These are phyloP conservation scores for Nectriaceae sp. DNA, from an alignment of 2,329 filamentous ascomycete species.

Conservation along the genomic window DNA sequence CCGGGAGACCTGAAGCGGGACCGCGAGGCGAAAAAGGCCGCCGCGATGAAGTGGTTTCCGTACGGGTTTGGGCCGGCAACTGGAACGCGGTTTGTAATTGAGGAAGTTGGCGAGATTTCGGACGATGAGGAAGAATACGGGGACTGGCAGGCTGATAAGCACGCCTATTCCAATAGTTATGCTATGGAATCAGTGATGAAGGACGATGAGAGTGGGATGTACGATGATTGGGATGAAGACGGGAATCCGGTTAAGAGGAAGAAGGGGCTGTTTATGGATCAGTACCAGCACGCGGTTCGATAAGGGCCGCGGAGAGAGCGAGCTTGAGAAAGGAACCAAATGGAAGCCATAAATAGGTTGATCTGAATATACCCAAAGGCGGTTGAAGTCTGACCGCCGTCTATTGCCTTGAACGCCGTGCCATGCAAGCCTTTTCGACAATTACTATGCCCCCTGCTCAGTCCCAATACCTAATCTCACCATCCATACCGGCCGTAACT, in stretches of 20 bases:
- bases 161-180: slow-evolving; percentile 16
- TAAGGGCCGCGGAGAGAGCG: not conserved
- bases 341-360: not conserved
- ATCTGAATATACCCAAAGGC: not conserved
- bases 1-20: slow-evolving; percentile 39
- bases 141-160: slow-evolving; percentile 36
- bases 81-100: slow-evolving; percentile 44
- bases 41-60: slow-evolving; percentile 48
- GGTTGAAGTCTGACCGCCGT: slow-evolving; percentile 6
- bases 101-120: slow-evolving; percentile 44
- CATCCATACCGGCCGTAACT: slow-evolving; percentile 85
- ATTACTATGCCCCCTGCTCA: slow-evolving; percentile 41
- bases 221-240: slow-evolving; percentile 10
- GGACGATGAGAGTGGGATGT: not conserved
- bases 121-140: slow-evolving; percentile 47
- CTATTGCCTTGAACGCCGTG: slow-evolving; percentile 24
- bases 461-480: slow-evolving; percentile 91
- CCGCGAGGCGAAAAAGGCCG: slow-evolving; percentile 40
- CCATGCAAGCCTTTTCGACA: slow-evolving; percentile 19
- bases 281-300: slow-evolving; percentile 10
- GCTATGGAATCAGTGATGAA: not conserved
- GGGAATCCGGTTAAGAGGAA: slow-evolving; percentile 2
- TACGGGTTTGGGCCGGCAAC: slow-evolving; percentile 47
- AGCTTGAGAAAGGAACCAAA: not conserved
- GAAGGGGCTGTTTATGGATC: slow-evolving; percentile 13